Base-by-base conservation (phyloP, 1,284 basidiomycete genomes). In the Tilletia indica region DNA sequence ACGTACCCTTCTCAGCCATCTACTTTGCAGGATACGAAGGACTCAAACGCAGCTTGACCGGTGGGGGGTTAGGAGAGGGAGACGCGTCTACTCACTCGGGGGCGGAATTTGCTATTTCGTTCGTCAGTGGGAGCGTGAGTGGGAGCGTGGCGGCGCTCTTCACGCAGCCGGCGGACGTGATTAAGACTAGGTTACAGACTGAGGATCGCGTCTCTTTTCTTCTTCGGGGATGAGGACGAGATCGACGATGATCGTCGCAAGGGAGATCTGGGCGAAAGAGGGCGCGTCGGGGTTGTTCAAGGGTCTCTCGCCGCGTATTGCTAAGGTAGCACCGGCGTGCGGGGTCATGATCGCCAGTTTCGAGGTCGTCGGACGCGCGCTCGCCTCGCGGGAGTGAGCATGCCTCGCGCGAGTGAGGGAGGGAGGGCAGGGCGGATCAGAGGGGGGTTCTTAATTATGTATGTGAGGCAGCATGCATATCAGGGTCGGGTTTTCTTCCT, bases 321-420 rank as follows among this genome's bases (percentile, higher is more conserved):
- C 90, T 39, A 99, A 99, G 86, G 94, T 98, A 76, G 96, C 94
- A 3, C 97, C 97, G n/a, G 95, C 97, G 36, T 99, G 97, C 85
- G 96, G 96, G 39, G 92, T 96, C 75, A 95, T 96, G 94, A 97
- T 99, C 84, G 91, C 92, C 70, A 94, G 91, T 82, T 99, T 92
- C 83, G 95, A 99, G 89, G 93, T 86, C 31, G 86, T 87, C 2
- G 80, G 81, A 1, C 70, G 78, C 2, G 63, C 78, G 21, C 54
- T 70, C 38, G 68, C 25, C 49, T 48, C 42, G 16, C 31, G 36
- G 1, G 61, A 64, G 34, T 38, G n/a, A 54, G n/a, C n/a, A n/a
- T n/a, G n/a, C n/a, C n/a, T n/a, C n/a, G n/a, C n/a, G n/a, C n/a
- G n/a, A n/a, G 25, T 0, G 25, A 31, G 25, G 25, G 25, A 31